These are phyloP conservation scores for Colletotrichum incanum DNA, from an alignment of 2,329 filamentous ascomycete species.

Conservation along the genomic window DNA sequence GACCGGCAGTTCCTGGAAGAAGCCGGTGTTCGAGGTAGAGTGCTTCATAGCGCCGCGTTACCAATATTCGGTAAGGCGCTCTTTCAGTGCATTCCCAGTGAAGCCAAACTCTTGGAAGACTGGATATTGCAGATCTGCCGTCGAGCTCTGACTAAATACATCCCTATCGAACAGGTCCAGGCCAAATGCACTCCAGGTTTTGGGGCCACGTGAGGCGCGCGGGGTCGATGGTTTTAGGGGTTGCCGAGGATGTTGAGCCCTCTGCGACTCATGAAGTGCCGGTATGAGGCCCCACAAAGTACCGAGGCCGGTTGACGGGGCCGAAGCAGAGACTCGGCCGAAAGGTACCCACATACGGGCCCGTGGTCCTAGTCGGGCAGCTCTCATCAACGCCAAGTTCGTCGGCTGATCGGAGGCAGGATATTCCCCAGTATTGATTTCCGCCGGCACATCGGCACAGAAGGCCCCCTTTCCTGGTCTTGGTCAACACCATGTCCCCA, in stretches of 20 bases:
- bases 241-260: background rate
- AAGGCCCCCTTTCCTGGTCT: constrained; percentile 5
- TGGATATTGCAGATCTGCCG: background rate
- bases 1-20: constrained; percentile 69
- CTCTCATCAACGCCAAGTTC: constrained; percentile 4
- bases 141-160: background rate
- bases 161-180: background rate
- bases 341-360: background rate
- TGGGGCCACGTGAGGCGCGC: constrained; percentile 13
- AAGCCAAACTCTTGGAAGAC: background rate
- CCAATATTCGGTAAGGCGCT: background rate
- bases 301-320: background rate
- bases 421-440: background rate
- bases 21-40: constrained; percentile 65
- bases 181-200: background rate
- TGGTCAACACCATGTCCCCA: constrained; percentile 31
- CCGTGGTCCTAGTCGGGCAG: background rate
- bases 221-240: constrained; percentile 24
- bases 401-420: background rate
- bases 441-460: constrained; percentile 18
- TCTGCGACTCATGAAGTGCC: background rate
- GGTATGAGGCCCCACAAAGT: constrained; percentile 8
- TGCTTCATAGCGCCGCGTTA: constrained; percentile 56
- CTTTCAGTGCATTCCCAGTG: background rate
- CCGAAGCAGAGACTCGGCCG: background rate